Conservation (phyloP, 23 red algal genomes). For the Chondrus crispus region DNA sequence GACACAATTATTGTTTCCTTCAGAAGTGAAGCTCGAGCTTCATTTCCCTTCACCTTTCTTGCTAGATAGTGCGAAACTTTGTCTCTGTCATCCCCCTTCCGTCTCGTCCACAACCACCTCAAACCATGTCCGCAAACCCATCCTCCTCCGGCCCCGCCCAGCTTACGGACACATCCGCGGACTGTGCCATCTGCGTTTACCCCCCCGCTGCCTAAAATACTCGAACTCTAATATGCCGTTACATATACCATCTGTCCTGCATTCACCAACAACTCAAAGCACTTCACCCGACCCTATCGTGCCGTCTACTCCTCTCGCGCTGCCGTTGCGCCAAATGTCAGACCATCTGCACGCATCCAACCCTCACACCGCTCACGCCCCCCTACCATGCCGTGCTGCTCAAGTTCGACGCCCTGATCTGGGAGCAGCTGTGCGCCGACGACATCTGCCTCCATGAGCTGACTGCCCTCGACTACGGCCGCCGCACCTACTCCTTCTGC, state of each 20-base stretch:
- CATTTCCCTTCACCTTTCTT: too few species aligned
- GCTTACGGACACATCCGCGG: too few species aligned
- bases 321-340: slow-evolving; percentile 61
- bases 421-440: slow-evolving; percentile 33
- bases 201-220: neutral
- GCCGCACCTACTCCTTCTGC: slow-evolving; percentile 44
- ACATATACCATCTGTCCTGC: slow-evolving; percentile 56
- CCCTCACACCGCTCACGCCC: neutral
- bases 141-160: too few species aligned
- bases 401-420: slow-evolving; percentile 24
- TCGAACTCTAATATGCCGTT: slow-evolving; percentile 36
- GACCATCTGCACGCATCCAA: slow-evolving; percentile 16
- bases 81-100: too few species aligned
- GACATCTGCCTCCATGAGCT: neutral
- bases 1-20: too few species aligned
- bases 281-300: neutral
- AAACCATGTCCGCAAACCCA: too few species aligned
- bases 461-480: neutral
- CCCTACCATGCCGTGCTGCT: neutral
- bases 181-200: slow-evolving; percentile 70
- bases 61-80: too few species aligned
- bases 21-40: too few species aligned
- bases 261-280: slow-evolving; percentile 19
- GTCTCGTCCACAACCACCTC: too few species aligned
- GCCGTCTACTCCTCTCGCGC: slow-evolving; percentile 44